Evolutionary conservation across 2,329 filamentous ascomycete species (phyloP).

Genomic region (Tolypocladium pustulatum): DNA sequence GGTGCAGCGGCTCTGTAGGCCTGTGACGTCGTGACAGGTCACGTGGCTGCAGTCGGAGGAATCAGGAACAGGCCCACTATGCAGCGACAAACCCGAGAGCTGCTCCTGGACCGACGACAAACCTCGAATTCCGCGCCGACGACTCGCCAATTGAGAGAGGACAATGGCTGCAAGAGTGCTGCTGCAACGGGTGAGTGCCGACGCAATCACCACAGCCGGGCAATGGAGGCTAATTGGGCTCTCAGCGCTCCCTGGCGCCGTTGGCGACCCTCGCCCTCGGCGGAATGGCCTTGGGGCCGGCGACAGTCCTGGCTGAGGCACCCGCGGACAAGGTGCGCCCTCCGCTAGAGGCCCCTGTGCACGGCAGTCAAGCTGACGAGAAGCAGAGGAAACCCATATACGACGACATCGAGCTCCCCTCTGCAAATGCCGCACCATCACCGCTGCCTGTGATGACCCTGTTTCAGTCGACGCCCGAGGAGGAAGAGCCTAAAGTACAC

Average conservation of each 20-base stretch:
- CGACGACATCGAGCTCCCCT: slow-evolving; percentile 51
- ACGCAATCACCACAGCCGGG: slow-evolving; percentile 2
- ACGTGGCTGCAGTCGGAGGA: slow-evolving; percentile 5
- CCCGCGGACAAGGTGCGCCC: slow-evolving; percentile 24
- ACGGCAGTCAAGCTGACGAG: slow-evolving; percentile 1
- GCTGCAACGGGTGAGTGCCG: slow-evolving; percentile 39
- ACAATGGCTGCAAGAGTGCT: slow-evolving; percentile 50
- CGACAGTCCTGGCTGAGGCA: slow-evolving; percentile 41
- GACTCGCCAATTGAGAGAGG: slow-evolving; percentile 34
- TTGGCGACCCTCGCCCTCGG: slow-evolving; percentile 41
- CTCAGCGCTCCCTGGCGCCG: slow-evolving; percentile 41
- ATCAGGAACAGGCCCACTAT: slow-evolving; percentile 4
- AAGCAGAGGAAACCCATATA: slow-evolving; percentile 63
- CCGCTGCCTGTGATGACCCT: slow-evolving; percentile 13
- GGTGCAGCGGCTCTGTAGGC: too few species aligned
- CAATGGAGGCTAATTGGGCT: slow-evolving; percentile 16
- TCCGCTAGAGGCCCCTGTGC: background rate
- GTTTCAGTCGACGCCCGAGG: slow-evolving; percentile 20
- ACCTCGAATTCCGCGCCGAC: slow-evolving; percentile 13
- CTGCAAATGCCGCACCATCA: slow-evolving; percentile 14
- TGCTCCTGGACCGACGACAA: slow-evolving; percentile 7
- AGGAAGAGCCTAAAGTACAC: slow-evolving; percentile 20
- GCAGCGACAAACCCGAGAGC: slow-evolving; percentile 2
- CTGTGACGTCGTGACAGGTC: slow-evolving; percentile 3
- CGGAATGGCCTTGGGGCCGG: slow-evolving; percentile 35